Conservation (phyloP, 345 rosid genomes). For the Pelargonium nanum region DNA sequence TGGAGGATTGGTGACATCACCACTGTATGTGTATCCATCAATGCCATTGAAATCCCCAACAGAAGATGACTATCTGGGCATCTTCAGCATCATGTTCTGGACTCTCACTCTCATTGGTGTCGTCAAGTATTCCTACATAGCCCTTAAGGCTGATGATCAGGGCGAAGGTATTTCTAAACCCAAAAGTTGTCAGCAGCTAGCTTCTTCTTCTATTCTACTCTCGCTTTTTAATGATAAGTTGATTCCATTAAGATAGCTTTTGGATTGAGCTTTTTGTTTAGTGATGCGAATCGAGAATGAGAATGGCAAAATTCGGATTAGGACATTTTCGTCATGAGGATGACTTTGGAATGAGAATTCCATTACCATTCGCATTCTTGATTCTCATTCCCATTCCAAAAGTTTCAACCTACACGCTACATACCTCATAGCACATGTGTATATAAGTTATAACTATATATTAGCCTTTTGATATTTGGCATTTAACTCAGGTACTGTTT, state of each 20-base stretch:
- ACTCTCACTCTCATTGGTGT: slow-evolving; percentile 56
- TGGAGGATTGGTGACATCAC: slow-evolving; percentile 70
- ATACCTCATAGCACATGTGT: too few relatives aligned
- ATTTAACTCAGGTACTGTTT: too few relatives aligned
- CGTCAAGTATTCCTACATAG: slow-evolving; percentile 40
- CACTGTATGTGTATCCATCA: slow-evolving; percentile 54
- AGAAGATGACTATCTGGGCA: slow-evolving; percentile 53
- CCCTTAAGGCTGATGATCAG: slow-evolving; percentile 56
- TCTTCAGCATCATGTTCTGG: slow-evolving; percentile 60
- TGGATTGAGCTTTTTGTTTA: too few relatives aligned
- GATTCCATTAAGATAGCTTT: not conserved
- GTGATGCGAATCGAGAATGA: not conserved
- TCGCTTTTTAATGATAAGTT: not conserved
- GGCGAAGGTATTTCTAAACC: slow-evolving; percentile 43
- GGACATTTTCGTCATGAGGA: not conserved
- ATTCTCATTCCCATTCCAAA: too few relatives aligned
- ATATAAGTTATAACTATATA: too few relatives aligned
- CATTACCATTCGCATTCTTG: too few relatives aligned
- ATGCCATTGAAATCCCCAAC: slow-evolving; percentile 51
- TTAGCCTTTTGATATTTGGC: too few relatives aligned
- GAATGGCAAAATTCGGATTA: not conserved
- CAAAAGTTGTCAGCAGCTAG: not conserved
- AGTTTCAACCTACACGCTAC: too few relatives aligned
- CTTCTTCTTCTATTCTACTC: not conserved
- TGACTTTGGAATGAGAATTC: too few relatives aligned